Conservation (phyloP, 805 yeast species). For the Candida verbasci region DNA sequence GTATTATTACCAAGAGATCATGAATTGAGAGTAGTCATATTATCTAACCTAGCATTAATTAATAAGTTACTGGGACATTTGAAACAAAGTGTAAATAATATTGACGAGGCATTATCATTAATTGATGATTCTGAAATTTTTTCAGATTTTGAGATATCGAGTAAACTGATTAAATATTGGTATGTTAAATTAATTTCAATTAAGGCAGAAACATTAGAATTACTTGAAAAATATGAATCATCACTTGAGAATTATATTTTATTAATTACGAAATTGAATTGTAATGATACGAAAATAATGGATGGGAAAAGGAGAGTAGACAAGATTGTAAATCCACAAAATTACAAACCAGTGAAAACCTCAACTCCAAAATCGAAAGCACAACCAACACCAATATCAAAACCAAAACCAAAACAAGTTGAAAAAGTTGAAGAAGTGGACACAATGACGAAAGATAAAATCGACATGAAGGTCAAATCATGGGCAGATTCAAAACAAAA, state of each 20-base stretch:
- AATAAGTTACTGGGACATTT: conserved; percentile 13
- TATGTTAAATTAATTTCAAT: conserved; percentile 68
- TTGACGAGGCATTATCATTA: conserved; percentile 44
- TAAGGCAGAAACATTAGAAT: conserved; percentile 82
- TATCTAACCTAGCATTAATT: conserved; percentile 62
- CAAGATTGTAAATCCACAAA: conserved; percentile 53
- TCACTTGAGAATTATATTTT: conserved; percentile 60
- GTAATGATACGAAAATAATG: conserved; percentile 56
- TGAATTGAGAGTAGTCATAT: conserved; percentile 59
- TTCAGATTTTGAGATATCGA: conserved; percentile 25
- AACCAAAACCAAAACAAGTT: conserved; percentile 43
- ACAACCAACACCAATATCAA: conserved; percentile 24
- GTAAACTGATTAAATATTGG: conserved; percentile 59
- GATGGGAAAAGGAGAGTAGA: conserved; percentile 83
- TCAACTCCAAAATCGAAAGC: not conserved
- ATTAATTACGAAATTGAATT: conserved; percentile 61
- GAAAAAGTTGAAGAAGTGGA: conserved; percentile 46
- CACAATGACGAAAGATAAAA: conserved; percentile 40
- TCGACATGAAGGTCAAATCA: conserved; percentile 7
- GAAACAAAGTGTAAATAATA: conserved; percentile 29
- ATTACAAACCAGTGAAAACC: conserved; percentile 4
- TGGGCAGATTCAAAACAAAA: conserved; percentile 59
- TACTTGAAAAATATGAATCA: conserved; percentile 62
- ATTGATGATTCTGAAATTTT: conserved; percentile 25
- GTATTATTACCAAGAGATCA: conserved; percentile 58